A percentile compares a stretch with the other conserved stretches of the same genome.
Evolutionary conservation across 202 grass and related monocot species (phyloP).

Genomic region (Musa balbisiana): DNA sequence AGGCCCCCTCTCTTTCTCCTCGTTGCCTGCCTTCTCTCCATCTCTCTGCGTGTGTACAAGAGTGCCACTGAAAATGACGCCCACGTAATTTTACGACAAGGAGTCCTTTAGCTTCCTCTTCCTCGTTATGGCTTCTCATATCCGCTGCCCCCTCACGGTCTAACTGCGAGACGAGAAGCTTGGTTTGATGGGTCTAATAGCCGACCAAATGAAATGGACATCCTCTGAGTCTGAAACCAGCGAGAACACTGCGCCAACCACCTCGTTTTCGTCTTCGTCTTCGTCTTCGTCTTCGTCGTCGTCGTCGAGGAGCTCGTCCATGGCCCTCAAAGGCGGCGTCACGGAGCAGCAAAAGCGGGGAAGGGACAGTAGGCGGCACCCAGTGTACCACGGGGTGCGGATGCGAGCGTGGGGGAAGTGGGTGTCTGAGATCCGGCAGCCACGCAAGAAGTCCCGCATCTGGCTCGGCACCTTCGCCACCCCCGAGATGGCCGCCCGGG

Average conservation of each 20-base stretch:
- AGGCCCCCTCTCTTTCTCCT: not conserved
- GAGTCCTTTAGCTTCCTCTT: not conserved
- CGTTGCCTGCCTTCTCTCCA: not conserved
- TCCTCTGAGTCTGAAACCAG: not conserved
- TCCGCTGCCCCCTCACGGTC: not conserved
- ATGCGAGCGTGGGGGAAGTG: constrained; percentile 16
- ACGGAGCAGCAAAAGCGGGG: not conserved
- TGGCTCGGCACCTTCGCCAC: constrained; percentile 11
- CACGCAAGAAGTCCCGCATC: constrained; percentile 17
- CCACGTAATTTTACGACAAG: not conserved
- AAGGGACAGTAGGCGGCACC: not conserved
- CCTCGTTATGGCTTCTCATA: not conserved
- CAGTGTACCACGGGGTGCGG: constrained; percentile 15
- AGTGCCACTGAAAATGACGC: not conserved
- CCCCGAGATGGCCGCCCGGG: constrained; percentile 5
- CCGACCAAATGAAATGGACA: not conserved
- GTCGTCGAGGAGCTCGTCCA: not conserved
- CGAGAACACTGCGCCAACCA: not conserved
- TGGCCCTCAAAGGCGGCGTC: not conserved
- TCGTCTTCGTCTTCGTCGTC: not conserved
- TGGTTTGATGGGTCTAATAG: not conserved
- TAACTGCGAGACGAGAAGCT: not conserved
- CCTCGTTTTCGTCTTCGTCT: not conserved
- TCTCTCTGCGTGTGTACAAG: too few species aligned
- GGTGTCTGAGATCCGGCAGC: constrained; percentile 18